Evolutionary conservation across 2,329 filamentous ascomycete genomes (phyloP).

Genomic region (Diaporthe sp.): DNA sequence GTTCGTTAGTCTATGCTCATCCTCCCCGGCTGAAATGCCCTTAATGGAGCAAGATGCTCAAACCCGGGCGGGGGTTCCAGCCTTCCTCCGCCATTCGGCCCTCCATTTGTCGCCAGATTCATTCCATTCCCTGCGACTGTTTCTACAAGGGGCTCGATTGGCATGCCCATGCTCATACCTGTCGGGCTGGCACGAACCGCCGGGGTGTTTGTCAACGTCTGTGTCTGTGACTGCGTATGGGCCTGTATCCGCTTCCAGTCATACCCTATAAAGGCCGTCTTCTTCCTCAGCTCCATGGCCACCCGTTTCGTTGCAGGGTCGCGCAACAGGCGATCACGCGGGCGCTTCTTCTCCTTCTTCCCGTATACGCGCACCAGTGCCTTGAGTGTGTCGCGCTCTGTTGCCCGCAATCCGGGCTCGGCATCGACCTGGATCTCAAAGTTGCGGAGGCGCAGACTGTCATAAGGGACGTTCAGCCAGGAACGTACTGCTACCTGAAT

Average conservation of each 20-base stretch:
- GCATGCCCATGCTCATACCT: not conserved
- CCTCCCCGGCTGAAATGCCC: slow-evolving; percentile 39
- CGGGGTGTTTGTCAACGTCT: not conserved
- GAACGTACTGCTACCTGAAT: slow-evolving; percentile 59
- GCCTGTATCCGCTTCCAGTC: slow-evolving; percentile 74
- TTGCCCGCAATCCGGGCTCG: slow-evolving; percentile 48
- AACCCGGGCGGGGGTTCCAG: slow-evolving; percentile 12
- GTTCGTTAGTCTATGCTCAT: slow-evolving; percentile 29
- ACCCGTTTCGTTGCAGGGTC: slow-evolving; percentile 75
- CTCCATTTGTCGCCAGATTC: not conserved
- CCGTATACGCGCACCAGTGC: slow-evolving; percentile 66
- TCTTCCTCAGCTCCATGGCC: slow-evolving; percentile 85
- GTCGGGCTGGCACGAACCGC: not conserved
- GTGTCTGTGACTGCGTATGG: slow-evolving; percentile 16
- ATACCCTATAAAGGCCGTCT: slow-evolving; percentile 89
- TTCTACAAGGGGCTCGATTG: not conserved
- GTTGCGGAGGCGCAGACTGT: slow-evolving; percentile 60
- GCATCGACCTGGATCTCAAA: slow-evolving; percentile 63
- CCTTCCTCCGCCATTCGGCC: not conserved
- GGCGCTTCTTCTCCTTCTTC: slow-evolving; percentile 78
- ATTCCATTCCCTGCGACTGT: not conserved
- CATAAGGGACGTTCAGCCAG: slow-evolving; percentile 62
- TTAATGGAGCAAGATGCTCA: slow-evolving; percentile 38
- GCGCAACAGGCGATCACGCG: slow-evolving; percentile 86
- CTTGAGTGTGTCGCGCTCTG: slow-evolving; percentile 59